These are phyloP conservation scores for Eragrostis tef DNA, from an alignment of 202 grass and related monocot genomes.

Conservation along the genomic window DNA sequence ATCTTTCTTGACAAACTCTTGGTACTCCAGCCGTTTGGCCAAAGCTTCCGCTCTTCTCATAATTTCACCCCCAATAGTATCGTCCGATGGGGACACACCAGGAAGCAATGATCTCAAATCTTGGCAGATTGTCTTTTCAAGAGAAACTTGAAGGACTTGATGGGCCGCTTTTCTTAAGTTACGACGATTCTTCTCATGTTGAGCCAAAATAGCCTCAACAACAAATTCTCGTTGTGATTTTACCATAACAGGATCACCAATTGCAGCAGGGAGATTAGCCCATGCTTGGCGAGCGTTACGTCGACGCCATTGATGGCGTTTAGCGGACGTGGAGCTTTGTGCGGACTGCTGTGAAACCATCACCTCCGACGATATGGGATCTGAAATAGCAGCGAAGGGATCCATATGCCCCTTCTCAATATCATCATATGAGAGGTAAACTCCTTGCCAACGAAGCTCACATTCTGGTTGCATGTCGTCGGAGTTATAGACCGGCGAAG, in stretches of 20 bases:
- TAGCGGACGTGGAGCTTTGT: not conserved
- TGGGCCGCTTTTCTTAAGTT: not conserved
- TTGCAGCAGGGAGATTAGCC: accelerated
- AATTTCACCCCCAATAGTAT: not conserved
- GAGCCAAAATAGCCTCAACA: not conserved
- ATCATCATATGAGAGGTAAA: accelerated
- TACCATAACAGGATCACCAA: not conserved
- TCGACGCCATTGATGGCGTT: not conserved
- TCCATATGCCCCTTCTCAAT: not conserved
- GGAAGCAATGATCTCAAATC: not conserved
- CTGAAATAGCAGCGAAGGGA: not conserved
- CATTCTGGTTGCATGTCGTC: accelerated
- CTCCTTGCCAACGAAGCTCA: not conserved
- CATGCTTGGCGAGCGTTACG: not conserved
- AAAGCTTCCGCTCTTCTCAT: not conserved
- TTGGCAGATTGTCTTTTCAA: not conserved
- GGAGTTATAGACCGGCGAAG: not conserved
- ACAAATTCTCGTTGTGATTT: not conserved
- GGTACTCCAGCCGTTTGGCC: not conserved
- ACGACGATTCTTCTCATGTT: not conserved
- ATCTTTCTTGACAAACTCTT: not conserved
- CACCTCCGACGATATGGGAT: not conserved
- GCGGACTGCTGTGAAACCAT: not conserved
- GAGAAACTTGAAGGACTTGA: not conserved
- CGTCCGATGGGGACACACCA: not conserved